Conservation (phyloP, 768 basidiomycete genomes). For the Suillus variegatus region DNA sequence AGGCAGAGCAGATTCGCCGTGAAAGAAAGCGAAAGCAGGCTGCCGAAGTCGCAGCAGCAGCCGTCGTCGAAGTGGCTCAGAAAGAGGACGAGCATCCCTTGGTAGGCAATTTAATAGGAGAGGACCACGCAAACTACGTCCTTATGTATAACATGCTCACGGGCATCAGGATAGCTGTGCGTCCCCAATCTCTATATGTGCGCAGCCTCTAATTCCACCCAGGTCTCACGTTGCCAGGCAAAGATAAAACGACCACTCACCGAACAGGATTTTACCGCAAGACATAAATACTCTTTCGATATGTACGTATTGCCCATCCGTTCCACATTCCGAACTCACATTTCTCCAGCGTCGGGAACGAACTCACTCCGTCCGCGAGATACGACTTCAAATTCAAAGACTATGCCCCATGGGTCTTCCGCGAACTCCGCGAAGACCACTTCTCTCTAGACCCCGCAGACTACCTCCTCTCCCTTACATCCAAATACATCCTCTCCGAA, state of each 20-base stretch:
- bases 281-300: constrained; percentile 96
- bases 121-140: constrained; percentile 97
- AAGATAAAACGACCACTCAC: constrained; percentile 87
- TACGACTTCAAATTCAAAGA: constrained; percentile 99
- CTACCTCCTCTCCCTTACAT: constrained; percentile 94
- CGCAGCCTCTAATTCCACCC: constrained; percentile 18
- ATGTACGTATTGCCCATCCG: constrained; percentile 56
- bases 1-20: constrained; percentile 83
- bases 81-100: constrained; percentile 58
- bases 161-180: constrained; percentile 91
- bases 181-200: constrained; percentile 28
- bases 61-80: constrained; percentile 24
- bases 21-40: constrained; percentile 79
- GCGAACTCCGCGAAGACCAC: constrained; percentile 89
- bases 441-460: constrained; percentile 97
- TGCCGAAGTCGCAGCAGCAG: constrained; percentile 63
- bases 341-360: constrained; percentile 81
- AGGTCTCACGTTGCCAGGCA: constrained; percentile 96
- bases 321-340: constrained; percentile 10
- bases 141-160: constrained; percentile 99
- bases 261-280: constrained; percentile 82
- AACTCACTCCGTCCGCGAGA: constrained; percentile 94
- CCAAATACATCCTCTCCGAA: constrained; percentile 97
- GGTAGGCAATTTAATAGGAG: constrained; percentile 96
- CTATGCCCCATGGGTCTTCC: constrained; percentile 98